These are phyloP conservation scores for Teratosphaeria epicoccoides DNA, from an alignment of 2,329 filamentous ascomycete species.

Conservation along the genomic window DNA sequence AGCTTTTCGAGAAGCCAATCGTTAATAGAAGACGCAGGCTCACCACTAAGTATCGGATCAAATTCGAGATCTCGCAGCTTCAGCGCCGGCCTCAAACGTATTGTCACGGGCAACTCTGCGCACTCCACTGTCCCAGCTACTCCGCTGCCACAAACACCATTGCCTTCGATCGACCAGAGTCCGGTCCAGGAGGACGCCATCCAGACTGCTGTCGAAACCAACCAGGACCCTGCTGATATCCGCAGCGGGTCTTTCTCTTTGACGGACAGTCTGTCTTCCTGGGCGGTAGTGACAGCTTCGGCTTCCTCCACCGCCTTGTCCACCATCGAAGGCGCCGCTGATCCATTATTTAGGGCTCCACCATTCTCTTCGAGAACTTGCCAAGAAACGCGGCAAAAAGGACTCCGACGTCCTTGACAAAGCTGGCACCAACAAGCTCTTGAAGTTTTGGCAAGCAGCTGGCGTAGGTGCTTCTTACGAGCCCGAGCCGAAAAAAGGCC, in stretches of 20 bases:
- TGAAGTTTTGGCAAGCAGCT: slow-evolving; percentile 7
- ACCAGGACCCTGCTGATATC: background rate
- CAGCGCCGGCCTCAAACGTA: background rate
- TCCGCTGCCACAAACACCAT: background rate
- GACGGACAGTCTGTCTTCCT: background rate
- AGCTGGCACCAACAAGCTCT: slow-evolving; percentile 7
- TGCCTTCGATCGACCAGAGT: background rate
- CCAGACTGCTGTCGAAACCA: background rate
- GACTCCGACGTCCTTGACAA: slow-evolving; percentile 7
- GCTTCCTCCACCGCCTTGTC: background rate
- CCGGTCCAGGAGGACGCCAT: background rate
- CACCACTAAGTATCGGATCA: background rate
- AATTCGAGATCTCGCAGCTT: background rate
- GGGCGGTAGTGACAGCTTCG: background rate
- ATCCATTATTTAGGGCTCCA: background rate
- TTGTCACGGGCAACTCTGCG: background rate
- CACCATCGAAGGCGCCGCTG: background rate
- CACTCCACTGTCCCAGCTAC: background rate
- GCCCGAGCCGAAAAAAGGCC: background rate
- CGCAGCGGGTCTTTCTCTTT: background rate
- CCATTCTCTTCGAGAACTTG: background rate
- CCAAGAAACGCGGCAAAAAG: background rate
- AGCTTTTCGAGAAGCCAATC: background rate
- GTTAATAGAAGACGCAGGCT: slow-evolving; percentile 1
- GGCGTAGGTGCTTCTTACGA: background rate